Conservation (phyloP, 352 stramenopile species). For the Globisporangium parvum region DNA sequence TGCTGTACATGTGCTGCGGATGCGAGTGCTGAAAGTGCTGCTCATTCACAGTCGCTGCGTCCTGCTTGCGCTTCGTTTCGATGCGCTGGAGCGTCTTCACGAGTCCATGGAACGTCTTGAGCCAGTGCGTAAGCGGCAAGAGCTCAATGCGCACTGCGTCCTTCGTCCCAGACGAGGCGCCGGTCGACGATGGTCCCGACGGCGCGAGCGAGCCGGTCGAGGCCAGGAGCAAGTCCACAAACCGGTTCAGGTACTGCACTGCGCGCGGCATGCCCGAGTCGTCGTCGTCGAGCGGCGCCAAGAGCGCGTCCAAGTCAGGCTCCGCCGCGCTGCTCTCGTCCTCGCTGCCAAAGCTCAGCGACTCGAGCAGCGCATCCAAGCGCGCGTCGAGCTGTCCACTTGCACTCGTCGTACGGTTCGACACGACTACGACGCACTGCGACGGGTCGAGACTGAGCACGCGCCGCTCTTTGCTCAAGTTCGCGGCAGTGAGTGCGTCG, state of each 20-base stretch:
- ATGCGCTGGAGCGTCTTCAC: constrained; percentile 52
- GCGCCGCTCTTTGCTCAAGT: constrained; percentile 59
- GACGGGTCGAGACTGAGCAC: constrained; percentile 64
- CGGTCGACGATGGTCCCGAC: neutral
- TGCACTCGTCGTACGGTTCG: constrained; percentile 19
- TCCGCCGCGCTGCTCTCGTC: constrained; percentile 16
- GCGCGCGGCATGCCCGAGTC: constrained; percentile 51
- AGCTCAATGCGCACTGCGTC: constrained; percentile 40
- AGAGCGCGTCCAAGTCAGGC: constrained; percentile 23
- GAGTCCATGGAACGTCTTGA: constrained; percentile 52
- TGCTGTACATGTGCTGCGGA: neutral
- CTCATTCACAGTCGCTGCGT: constrained; percentile 13
- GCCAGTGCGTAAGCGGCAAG: constrained; percentile 49
- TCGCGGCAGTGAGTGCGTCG: constrained; percentile 41
- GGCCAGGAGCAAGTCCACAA: constrained; percentile 51
- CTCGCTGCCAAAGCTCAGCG: constrained; percentile 28
- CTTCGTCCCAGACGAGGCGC: constrained; percentile 19
- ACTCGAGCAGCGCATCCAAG: constrained; percentile 36
- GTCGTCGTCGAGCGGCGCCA: constrained; percentile 45
- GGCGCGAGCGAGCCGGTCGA: constrained; percentile 10
- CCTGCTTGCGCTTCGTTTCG: constrained; percentile 41
- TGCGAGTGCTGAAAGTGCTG: neutral
- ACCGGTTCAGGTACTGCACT: constrained; percentile 51
- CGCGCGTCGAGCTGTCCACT: constrained; percentile 27
- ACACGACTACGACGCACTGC: constrained; percentile 63